Base-by-base conservation (phyloP, 2,329 filamentous ascomycete genomes). In the Claviceps purpurea region DNA sequence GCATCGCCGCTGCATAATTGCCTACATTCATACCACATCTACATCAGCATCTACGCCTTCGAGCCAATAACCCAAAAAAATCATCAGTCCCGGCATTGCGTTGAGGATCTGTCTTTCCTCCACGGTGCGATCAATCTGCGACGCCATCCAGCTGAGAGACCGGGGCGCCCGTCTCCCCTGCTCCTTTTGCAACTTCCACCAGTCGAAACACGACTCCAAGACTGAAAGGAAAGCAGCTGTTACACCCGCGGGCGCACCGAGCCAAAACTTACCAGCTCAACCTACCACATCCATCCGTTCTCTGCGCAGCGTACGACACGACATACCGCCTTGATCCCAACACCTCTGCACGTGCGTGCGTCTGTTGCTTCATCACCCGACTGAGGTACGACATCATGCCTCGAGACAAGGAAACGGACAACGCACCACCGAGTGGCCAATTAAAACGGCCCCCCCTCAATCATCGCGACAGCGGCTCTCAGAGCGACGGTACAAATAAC, bases 371-470 rank as follows among this genome's bases (percentile, higher is more conserved):
- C 26, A 10, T 39, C 41, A n/a, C n/a, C 18, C 39, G 39, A 26
- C 43, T 48, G n/a, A 38, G 20, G 44, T 37, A 16, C 24, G 37
- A 41, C 48, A 64, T 57, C 64, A 71, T 68, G 71, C 63, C 68
- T 61, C 67, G 65, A 60, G 72, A 73, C 62, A 69, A 65, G 64
- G 72, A 77, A 59, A 62, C 62, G 59, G 70, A 74, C 65, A 73
- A 71, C 67, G 66, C 70, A 66, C 68, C 71, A 58, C 64, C 68
- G 58, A 65, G 66, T 63, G 66, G 68, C 75, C 75, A 78, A 78
- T 78, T 74, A 78, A 78, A 77, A 68, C 72, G 72, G 26, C 70
- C 73, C 61, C 57, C 67, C 51, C 64, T 66, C 61, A 61, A 56
- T 58, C 64, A 65, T 54, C 64, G 63, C 58, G 64, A 68, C 55